Conservation (phyloP, 345 rosid species). For the Ceriops decandra region DNA sequence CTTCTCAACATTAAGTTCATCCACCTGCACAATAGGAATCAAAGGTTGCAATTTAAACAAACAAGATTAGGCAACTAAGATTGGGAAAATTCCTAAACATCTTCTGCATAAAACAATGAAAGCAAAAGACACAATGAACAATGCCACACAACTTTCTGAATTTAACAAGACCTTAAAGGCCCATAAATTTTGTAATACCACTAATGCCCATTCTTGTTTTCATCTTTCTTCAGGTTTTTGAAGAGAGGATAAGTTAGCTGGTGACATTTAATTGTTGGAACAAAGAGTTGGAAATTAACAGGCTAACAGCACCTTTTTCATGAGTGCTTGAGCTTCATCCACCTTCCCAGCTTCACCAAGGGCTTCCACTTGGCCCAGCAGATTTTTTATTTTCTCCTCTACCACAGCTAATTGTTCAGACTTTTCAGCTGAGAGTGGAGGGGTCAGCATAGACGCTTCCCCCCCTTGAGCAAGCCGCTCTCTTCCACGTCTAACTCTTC, state of each 20-base stretch:
- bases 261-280: too few species aligned
- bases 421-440: constrained; percentile 70
- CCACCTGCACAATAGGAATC: constrained; percentile 53
- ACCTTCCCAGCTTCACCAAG: constrained; percentile 99
- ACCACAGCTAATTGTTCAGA: constrained; percentile 74
- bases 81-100: too few species aligned
- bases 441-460: constrained; percentile 72
- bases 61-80: background rate
- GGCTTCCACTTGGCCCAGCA: constrained; percentile 90
- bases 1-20: constrained; percentile 76
- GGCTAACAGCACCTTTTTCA: constrained; percentile 71
- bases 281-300: background rate
- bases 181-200: too few species aligned
- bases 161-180: too few species aligned
- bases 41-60: background rate
- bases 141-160: too few species aligned
- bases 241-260: too few species aligned
- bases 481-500: constrained; percentile 94
- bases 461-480: constrained; percentile 93
- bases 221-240: too few species aligned
- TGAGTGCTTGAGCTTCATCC: constrained; percentile 98
- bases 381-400: constrained; percentile 90
- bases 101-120: too few species aligned
- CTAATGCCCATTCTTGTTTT: too few species aligned
- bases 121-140: too few species aligned